Conservation (phyloP, 1,139 yeast species). For the Pichia sp. region DNA sequence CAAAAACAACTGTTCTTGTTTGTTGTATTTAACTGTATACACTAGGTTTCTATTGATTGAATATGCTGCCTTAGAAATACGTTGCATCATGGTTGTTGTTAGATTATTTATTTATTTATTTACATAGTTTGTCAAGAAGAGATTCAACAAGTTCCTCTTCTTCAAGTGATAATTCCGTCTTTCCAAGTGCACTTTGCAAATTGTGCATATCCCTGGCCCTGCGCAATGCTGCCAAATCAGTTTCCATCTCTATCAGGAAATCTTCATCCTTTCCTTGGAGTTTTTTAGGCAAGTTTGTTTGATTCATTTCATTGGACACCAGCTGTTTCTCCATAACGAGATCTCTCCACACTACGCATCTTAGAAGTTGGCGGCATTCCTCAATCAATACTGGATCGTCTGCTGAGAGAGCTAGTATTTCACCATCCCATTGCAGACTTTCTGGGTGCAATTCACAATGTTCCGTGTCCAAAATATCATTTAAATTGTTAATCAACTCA, state of each 20-base stretch:
- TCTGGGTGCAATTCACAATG: slow-evolving; percentile 7
- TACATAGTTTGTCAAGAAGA: neutral
- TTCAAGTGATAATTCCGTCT: neutral
- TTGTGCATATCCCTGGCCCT: neutral
- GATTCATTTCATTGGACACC: too few species aligned
- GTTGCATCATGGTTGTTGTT: slow-evolving; percentile 5
- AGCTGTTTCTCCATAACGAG: neutral
- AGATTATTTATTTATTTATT: too few species aligned
- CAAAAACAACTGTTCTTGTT: slow-evolving; percentile 27
- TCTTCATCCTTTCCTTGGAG: too few species aligned
- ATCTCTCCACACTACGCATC: slow-evolving; percentile 5
- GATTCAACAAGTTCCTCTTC: neutral
- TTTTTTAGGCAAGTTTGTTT: too few species aligned
- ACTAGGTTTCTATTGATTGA: slow-evolving; percentile 18
- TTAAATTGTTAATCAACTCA: neutral
- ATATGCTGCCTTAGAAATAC: slow-evolving; percentile 3
- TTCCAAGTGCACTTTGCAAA: too few species aligned
- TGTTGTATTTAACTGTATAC: slow-evolving; percentile 17
- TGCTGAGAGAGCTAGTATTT: neutral
- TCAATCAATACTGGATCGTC: neutral
- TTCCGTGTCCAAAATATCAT: slow-evolving; percentile 21
- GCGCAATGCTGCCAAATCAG: neutral
- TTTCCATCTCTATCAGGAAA: neutral
- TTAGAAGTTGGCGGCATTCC: neutral
- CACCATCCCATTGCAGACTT: slow-evolving; percentile 25